phyloP scores from a whole-genome alignment of 73 alveolate genomes.

The Paramecium pentaurelia region DNA sequence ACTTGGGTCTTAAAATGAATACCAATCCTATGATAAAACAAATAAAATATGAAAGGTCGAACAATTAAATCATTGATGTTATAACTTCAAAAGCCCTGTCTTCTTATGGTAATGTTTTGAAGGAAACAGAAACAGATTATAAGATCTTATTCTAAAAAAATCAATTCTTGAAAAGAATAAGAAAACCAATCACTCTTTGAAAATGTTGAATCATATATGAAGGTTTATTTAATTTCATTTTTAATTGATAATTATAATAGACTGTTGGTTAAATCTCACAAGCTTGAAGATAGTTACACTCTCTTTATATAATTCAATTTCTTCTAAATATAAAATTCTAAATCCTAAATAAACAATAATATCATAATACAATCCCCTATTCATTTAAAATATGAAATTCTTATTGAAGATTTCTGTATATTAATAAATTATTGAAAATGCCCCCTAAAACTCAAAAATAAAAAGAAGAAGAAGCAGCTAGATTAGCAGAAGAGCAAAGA shows the following conservation, averaged over 20 bases:
- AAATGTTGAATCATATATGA: background rate
- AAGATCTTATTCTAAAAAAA: background rate
- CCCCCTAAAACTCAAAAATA: slow-evolving; percentile 31
- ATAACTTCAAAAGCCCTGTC: background rate
- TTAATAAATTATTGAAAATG: background rate
- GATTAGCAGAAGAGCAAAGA: slow-evolving; percentile 24
- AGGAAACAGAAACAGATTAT: background rate
- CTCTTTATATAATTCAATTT: background rate
- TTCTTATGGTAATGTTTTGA: background rate
- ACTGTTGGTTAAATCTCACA: background rate
- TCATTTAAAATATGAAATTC: background rate
- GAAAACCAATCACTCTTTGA: background rate
- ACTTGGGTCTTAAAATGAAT: slow-evolving; percentile 18
- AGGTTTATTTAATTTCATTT: background rate
- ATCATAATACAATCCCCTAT: background rate
- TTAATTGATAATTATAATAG: background rate
- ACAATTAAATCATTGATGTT: background rate
- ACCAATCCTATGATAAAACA: background rate
- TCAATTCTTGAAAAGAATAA: background rate
- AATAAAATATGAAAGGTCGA: background rate
- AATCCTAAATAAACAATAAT: background rate
- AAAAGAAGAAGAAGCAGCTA: slow-evolving; percentile 43
- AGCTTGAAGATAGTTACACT: background rate
- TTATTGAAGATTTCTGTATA: background rate
- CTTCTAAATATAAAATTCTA: background rate